A percentile compares a stretch with the other conserved stretches of the same genome.
Conservation (phyloP, 768 basidiomycete species). For the Pleurotus ostreatus region DNA sequence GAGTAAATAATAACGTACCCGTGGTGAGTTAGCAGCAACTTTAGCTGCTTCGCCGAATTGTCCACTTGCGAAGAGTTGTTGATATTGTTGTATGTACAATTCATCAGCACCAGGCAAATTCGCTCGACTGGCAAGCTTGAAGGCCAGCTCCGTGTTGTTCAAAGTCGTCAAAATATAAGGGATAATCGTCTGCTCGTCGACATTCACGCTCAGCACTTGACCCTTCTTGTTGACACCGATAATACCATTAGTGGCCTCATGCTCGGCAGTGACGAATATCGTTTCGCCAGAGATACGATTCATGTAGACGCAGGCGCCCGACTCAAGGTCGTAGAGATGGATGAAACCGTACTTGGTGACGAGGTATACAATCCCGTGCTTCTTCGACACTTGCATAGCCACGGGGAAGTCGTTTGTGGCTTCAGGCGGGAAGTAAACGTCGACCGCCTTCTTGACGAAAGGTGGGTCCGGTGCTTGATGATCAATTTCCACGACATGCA, state of each 20-base stretch:
- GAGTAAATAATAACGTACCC: conserved; percentile 41
- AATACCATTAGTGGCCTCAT: conserved; percentile 91
- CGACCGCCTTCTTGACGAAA: conserved; percentile 96
- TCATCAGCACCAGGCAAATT: conserved; percentile 98
- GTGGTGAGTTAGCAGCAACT: conserved; percentile 94
- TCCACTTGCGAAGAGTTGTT: conserved; percentile 82
- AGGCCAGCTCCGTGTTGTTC: conserved; percentile 96
- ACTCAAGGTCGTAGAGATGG: conserved; percentile 96
- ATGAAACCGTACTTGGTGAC: conserved; percentile 99
- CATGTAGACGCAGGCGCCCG: conserved; percentile 98
- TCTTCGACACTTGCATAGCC: conserved; percentile 97
- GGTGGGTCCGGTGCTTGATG: conserved; percentile 89
- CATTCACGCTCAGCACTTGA: conserved; percentile 93
- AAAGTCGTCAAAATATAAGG: conserved; percentile 92
- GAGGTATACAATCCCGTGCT: conserved; percentile 94
- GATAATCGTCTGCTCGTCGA: conserved; percentile 94
- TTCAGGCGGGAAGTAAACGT: conserved; percentile 98
- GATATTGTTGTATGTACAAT: conserved; percentile 91
- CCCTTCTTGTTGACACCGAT: conserved; percentile 99
- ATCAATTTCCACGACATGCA: conserved; percentile 98
- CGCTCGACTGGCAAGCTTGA: conserved; percentile 94
- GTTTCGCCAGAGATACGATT: conserved; percentile 99
- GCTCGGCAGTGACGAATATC: conserved; percentile 97
- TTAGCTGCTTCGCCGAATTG: conserved; percentile 95
- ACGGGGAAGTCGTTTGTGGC: conserved; percentile 99